Evolutionary conservation across 2,329 filamentous ascomycete species (phyloP).

Genomic region (Penicillium brasilianum): DNA sequence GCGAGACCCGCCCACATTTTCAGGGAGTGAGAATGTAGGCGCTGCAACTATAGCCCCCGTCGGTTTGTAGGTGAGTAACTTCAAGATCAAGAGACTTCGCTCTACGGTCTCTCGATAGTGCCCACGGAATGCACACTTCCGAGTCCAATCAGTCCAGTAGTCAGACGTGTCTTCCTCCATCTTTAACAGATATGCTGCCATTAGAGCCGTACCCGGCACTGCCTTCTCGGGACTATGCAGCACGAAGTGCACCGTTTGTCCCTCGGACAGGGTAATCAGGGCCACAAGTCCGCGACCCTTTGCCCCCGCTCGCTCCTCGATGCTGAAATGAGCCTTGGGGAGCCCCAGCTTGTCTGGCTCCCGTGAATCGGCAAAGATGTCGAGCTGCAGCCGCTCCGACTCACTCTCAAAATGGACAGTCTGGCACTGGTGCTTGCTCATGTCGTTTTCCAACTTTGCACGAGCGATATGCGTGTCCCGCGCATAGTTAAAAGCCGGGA

Average conservation of each 20-base stretch:
- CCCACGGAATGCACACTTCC: constrained; percentile 71
- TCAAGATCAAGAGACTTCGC: constrained; percentile 74
- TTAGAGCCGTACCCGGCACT: constrained; percentile 64
- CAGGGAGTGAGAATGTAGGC: constrained; percentile 77
- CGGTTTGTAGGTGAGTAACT: constrained; percentile 77
- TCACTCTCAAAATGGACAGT: constrained; percentile 67
- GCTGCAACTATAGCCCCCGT: constrained; percentile 78
- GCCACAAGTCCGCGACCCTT: constrained; percentile 68
- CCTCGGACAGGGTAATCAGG: constrained; percentile 64
- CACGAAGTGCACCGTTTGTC: constrained; percentile 72
- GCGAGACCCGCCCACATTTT: constrained; percentile 69
- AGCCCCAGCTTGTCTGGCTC: constrained; percentile 51
- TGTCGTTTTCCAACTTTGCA: constrained; percentile 42
- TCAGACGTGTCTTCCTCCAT: constrained; percentile 72
- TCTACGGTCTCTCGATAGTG: constrained; percentile 74
- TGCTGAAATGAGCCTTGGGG: constrained; percentile 62
- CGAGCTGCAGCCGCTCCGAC: constrained; percentile 66
- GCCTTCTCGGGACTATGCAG: constrained; percentile 66
- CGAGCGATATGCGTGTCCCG: constrained; percentile 59
- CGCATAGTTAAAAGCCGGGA: constrained; percentile 75
- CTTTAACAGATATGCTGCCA: constrained; percentile 61
- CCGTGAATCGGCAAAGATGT: constrained; percentile 68
- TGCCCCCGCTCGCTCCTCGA: constrained; percentile 58
- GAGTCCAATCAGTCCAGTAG: constrained; percentile 77
- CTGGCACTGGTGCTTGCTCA: constrained; percentile 55